phyloP scores from a whole-genome alignment of 169 alveolate species.

The Plasmodium knowlesi region DNA sequence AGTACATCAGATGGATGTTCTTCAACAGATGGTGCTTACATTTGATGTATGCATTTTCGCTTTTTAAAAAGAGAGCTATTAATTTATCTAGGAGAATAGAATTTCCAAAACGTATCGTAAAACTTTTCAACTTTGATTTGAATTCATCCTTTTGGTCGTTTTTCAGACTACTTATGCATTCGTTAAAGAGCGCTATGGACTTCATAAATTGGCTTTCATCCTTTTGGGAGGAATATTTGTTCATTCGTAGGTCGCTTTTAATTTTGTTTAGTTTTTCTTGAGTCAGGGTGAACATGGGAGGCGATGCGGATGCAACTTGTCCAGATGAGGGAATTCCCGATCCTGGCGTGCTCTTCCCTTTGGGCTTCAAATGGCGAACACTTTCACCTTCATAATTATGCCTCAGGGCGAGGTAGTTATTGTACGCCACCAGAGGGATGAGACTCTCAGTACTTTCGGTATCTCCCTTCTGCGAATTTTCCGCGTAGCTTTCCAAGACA shows the following conservation, averaged over 20 bases:
- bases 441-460: not conserved
- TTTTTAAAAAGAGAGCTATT: constrained; percentile 2
- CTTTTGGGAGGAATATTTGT: not conserved
- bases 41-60: constrained; percentile 11
- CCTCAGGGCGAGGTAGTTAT: constrained; percentile 49
- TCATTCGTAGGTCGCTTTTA: constrained; percentile 17
- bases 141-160: constrained; percentile 22
- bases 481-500: constrained; percentile 10
- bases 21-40: constrained; percentile 38
- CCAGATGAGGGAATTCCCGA: not conserved
- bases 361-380: not conserved
- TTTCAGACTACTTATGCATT: not conserved
- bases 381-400: constrained; percentile 17
- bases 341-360: not conserved
- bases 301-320: not conserved
- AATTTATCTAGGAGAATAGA: constrained; percentile 27
- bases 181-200: not conserved
- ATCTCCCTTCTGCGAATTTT: not conserved
- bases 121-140: constrained; percentile 5
- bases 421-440: constrained; percentile 24
- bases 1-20: constrained; percentile 30
- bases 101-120: constrained; percentile 5
- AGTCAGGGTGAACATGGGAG: not conserved
- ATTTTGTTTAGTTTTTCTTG: constrained; percentile 21
- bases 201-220: not conserved